phyloP scores from a whole-genome alignment of 495 filamentous ascomycete genomes.

The Filosporella fistucella region DNA sequence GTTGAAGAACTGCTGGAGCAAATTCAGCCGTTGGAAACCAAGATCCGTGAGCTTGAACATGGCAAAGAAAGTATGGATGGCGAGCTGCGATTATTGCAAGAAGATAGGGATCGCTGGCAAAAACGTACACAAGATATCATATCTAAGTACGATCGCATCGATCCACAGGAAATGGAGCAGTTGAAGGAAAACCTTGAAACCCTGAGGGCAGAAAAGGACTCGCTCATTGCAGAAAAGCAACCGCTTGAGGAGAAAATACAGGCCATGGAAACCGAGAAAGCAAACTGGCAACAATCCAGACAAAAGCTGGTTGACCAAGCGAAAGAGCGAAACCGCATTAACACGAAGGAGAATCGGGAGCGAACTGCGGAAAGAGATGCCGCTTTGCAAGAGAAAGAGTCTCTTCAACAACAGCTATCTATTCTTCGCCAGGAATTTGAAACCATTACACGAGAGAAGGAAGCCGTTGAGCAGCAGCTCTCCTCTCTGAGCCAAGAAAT shows the following conservation, averaged over 20 bases:
- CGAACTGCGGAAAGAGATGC: conserved; percentile 26
- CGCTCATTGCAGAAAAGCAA: conserved; percentile 52
- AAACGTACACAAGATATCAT: conserved; percentile 91
- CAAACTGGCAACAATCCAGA: conserved; percentile 33
- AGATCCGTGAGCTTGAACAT: conserved; percentile 73
- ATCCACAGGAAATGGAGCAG: conserved; percentile 84
- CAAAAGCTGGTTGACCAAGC: conserved; percentile 41
- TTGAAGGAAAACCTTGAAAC: conserved; percentile 61
- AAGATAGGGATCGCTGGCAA: conserved; percentile 87
- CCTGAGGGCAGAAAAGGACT: conserved; percentile 69
- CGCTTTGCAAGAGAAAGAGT: conserved; percentile 31
- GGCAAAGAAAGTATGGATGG: conserved; percentile 74
- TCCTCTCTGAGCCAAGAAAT: conserved; percentile 17
- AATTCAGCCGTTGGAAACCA: conserved; percentile 77
- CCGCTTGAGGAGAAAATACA: conserved; percentile 53
- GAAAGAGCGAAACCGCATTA: conserved; percentile 39
- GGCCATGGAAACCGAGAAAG: conserved; percentile 42
- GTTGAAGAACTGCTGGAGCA: conserved; percentile 68
- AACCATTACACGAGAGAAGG: conserved; percentile 21
- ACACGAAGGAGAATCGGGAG: conserved; percentile 38
- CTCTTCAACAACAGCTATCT: conserved; percentile 31
- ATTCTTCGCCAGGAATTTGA: conserved; percentile 30
- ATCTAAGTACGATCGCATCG: conserved; percentile 90
- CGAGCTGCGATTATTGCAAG: conserved; percentile 78
- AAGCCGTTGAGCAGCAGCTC: conserved; percentile 18